A percentile compares a stretch with the other conserved stretches of the same genome.
Evolutionary conservation across 345 rosid species (phyloP).

Genomic region (Citrus inodora): DNA sequence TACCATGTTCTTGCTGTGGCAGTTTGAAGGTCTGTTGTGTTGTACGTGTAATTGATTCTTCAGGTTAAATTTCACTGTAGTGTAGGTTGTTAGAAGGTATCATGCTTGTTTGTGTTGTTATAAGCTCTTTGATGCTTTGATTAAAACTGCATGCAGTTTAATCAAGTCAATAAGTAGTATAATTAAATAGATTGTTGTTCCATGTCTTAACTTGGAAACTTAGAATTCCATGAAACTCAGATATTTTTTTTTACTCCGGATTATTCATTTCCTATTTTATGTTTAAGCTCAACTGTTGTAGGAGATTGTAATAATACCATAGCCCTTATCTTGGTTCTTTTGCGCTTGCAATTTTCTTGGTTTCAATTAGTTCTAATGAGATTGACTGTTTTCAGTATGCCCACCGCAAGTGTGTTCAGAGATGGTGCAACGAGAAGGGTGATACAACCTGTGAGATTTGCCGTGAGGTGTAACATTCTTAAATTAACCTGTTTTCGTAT

Average conservation of each 20-base stretch:
- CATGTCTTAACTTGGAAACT: too few relatives aligned
- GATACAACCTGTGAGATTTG: conserved; percentile 81
- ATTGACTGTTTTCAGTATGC: conserved; percentile 57
- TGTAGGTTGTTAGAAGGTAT: background rate
- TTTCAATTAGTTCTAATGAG: background rate
- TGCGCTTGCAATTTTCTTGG: background rate
- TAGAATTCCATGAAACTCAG: too few relatives aligned
- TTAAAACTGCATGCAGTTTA: background rate
- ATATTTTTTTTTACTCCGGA: too few relatives aligned
- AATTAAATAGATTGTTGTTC: too few relatives aligned
- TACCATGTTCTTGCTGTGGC: conserved; percentile 81
- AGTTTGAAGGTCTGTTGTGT: conserved; percentile 66
- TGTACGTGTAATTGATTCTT: background rate
- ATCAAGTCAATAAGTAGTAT: background rate
- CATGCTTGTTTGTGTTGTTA: background rate
- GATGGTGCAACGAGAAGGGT: conserved; percentile 90
- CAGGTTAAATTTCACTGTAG: background rate
- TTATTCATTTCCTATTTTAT: too few relatives aligned
- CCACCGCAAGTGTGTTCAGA: conserved; percentile 75
- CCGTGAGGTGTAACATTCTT: conserved; percentile 47
- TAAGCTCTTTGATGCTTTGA: background rate
- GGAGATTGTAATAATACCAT: background rate
- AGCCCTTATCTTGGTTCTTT: background rate
- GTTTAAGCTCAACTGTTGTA: background rate
- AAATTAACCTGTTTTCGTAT: background rate